A percentile compares a stretch with the other conserved stretches of the same genome.
These are phyloP conservation scores for Aegilops sharonensis DNA, from an alignment of 176 grass and related monocot species.

Conservation along the genomic window DNA sequence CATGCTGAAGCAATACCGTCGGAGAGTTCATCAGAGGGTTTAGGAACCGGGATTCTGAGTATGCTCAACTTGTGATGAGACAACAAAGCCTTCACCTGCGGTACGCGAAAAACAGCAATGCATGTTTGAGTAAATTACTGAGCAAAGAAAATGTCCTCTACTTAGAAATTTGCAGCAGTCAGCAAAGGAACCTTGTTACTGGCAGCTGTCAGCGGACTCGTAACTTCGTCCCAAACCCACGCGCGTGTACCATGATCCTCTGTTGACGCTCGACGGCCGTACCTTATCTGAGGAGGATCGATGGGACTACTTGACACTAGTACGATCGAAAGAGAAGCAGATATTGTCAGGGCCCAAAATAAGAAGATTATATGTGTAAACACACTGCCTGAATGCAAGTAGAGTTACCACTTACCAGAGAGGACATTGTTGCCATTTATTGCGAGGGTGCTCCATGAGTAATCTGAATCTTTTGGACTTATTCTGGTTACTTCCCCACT, in stretches of 20 bases:
- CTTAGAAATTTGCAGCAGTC: not conserved
- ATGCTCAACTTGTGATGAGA: conserved; percentile 53
- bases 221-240: conserved; percentile 71
- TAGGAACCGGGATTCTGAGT: conserved; percentile 64
- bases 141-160: not conserved
- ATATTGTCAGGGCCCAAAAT: not conserved
- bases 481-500: conserved; percentile 64
- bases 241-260: conserved; percentile 27
- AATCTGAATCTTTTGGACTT: conserved; percentile 60
- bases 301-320: conserved; percentile 79
- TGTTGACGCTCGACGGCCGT: conserved; percentile 30
- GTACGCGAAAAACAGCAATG: not conserved
- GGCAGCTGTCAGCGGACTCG: conserved; percentile 37
- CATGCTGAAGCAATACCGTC: conserved; percentile 38
- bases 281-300: conserved; percentile 73
- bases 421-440: conserved; percentile 66
- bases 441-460: conserved; percentile 77
- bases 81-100: conserved; percentile 62
- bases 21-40: conserved; percentile 49
- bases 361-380: not conserved
- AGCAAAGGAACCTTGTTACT: conserved; percentile 55
- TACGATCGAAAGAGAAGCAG: not conserved
- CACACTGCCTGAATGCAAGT: not conserved
- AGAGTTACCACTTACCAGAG: conserved; percentile 76
- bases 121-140: conserved; percentile 19